Conservation (phyloP, 257 asterid species). For the Solanum virginianum region DNA sequence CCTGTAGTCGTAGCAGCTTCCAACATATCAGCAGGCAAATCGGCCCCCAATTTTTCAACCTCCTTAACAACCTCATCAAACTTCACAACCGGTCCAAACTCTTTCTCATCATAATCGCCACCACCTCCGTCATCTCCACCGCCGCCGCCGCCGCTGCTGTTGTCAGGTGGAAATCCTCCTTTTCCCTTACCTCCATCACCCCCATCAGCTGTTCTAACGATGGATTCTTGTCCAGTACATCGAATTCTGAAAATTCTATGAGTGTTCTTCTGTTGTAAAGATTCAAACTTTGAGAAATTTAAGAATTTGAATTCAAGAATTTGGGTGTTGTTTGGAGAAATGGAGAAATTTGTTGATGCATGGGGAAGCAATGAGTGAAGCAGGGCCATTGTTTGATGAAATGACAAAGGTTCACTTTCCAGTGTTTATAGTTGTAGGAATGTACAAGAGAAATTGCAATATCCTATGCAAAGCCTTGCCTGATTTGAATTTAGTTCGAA, state of each 20-base stretch:
- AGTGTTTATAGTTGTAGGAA: not conserved
- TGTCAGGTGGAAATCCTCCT: slow-evolving; percentile 30
- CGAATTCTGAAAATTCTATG: slow-evolving; percentile 5
- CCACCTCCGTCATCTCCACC: slow-evolving; percentile 32
- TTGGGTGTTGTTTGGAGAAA: not conserved
- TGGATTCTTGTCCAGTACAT: slow-evolving; percentile 26
- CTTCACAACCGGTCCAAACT: slow-evolving; percentile 66
- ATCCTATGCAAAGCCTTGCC: too few species aligned
- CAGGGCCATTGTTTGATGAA: slow-evolving; percentile 6
- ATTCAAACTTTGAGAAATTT: not conserved
- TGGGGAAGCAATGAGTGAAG: not conserved
- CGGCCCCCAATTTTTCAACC: slow-evolving; percentile 52
- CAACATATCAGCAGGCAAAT: slow-evolving; percentile 66
- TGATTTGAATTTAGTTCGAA: too few species aligned
- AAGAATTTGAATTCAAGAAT: not conserved
- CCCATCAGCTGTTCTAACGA: slow-evolving; percentile 8
- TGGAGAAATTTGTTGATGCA: not conserved
- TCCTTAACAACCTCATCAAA: slow-evolving; percentile 55
- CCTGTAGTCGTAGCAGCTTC: slow-evolving; percentile 77
- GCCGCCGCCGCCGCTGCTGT: slow-evolving; percentile 32
- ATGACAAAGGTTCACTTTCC: not conserved
- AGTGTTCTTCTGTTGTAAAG: not conserved
- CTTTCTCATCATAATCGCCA: slow-evolving; percentile 37
- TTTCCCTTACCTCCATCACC: slow-evolving; percentile 44
- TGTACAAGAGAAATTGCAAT: not conserved